Percentiles rank a stretch among this genome's conserved stretches.
Conservation (phyloP, 2,329 filamentous ascomycete genomes). For the Rutstroemia sp. region DNA sequence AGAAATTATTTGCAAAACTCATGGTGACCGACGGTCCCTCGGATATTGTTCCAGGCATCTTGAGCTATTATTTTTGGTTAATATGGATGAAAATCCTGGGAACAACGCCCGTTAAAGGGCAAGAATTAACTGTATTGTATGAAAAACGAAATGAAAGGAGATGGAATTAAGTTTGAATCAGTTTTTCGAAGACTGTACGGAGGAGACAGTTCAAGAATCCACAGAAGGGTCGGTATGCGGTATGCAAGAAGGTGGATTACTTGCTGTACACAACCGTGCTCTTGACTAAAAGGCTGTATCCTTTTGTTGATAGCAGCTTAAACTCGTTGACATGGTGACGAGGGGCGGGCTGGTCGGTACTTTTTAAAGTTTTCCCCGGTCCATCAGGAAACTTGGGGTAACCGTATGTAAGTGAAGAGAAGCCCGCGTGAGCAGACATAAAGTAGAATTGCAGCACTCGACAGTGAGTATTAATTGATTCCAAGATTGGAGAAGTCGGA, state of each 20-base stretch:
- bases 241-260: slow-evolving; percentile 8
- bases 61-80: slow-evolving; percentile 9
- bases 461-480: no score
- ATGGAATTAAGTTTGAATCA: neutral
- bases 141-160: neutral
- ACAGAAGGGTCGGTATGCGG: slow-evolving; percentile 5
- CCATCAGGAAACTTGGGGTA: no score
- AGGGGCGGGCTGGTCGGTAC: no score
- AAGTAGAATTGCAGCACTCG: no score
- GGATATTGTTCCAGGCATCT: slow-evolving; percentile 28
- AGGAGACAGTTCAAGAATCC: no score
- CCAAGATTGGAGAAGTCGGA: no score
- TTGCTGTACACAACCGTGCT: neutral
- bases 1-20: slow-evolving; percentile 91
- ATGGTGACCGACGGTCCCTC: slow-evolving; percentile 31
- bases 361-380: no score
- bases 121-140: neutral
- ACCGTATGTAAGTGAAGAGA: no score
- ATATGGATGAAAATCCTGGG: neutral
- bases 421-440: no score
- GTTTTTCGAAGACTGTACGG: no score
- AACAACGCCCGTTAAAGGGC: slow-evolving; percentile 3
- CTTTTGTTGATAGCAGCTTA: slow-evolving; percentile 1
- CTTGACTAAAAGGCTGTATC: no score
- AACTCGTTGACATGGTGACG: no score